Conservation (phyloP, 768 basidiomycete species). For the Fibroporia radiculosa region DNA sequence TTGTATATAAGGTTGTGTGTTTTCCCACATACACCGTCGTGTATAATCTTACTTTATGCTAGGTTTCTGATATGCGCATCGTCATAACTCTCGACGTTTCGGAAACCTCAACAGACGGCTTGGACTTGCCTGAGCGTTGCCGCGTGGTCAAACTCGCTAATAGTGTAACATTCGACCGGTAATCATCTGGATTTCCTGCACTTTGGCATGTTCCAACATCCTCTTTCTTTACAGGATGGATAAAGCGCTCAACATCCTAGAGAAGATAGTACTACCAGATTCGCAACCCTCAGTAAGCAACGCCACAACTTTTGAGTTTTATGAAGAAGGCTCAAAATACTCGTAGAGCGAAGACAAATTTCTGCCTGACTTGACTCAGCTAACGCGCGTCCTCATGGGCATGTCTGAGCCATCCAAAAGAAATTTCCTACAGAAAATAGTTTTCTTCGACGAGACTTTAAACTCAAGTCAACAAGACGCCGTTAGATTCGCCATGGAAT, state of each 20-base stretch:
- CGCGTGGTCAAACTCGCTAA: slow-evolving; percentile 86
- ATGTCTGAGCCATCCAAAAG: slow-evolving; percentile 40
- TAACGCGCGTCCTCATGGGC: slow-evolving; percentile 69
- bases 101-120: slow-evolving; percentile 51
- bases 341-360: slow-evolving; percentile 32
- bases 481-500: slow-evolving; percentile 72
- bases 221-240: slow-evolving; percentile 59
- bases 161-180: slow-evolving; percentile 87
- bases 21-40: neutral
- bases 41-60: neutral
- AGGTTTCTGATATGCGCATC: slow-evolving; percentile 79
- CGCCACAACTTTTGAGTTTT: neutral
- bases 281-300: slow-evolving; percentile 5
- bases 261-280: slow-evolving; percentile 31
- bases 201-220: neutral
- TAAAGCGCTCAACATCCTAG: slow-evolving; percentile 62
- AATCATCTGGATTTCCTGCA: slow-evolving; percentile 9
- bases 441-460: slow-evolving; percentile 68
- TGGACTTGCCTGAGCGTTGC: slow-evolving; percentile 81
- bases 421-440: slow-evolving; percentile 31
- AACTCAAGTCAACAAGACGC: slow-evolving; percentile 84
- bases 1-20: slow-evolving; percentile 67
- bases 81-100: slow-evolving; percentile 70
- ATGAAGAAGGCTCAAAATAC: slow-evolving; percentile 2
- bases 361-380: slow-evolving; percentile 35